A percentile compares a stretch with the other conserved stretches of the same genome.
These are phyloP conservation scores for Medicago ruthenica DNA, from an alignment of 306 rosid species.

Conservation along the genomic window DNA sequence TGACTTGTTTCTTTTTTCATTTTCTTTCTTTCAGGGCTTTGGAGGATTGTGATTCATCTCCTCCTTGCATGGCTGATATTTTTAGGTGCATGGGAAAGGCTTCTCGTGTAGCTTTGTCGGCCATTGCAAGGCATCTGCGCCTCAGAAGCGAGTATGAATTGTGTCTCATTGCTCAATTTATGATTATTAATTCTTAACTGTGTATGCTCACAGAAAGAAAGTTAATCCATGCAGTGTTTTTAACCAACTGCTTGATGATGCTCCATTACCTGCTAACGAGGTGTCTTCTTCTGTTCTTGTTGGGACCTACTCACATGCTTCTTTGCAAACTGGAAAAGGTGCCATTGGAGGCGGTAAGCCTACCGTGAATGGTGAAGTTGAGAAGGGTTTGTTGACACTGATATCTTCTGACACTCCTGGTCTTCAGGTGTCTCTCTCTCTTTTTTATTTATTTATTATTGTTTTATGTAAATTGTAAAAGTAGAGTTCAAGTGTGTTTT, in stretches of 20 bases:
- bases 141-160: conserved; percentile 91
- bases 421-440: conserved; percentile 89
- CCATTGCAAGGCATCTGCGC: conserved; percentile 93
- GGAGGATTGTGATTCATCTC: conserved; percentile 96
- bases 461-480: conserved; percentile 39
- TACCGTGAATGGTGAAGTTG: conserved; percentile 74
- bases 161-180: conserved; percentile 16
- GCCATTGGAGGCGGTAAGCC: conserved; percentile 85
- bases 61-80: conserved; percentile 91
- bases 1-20: background rate
- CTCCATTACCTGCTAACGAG: conserved; percentile 86
- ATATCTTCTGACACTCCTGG: conserved; percentile 88
- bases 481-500: conserved; percentile 25
- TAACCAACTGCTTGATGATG: conserved; percentile 90
- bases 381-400: conserved; percentile 93
- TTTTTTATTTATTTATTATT: conserved; percentile 36
- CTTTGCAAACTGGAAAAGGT: conserved; percentile 75
- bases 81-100: conserved; percentile 98
- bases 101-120: conserved; percentile 75
- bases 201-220: conserved; percentile 38
- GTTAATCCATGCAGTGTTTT: conserved; percentile 72
- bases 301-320: conserved; percentile 65
- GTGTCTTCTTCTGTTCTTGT: conserved; percentile 93
- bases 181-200: background rate
- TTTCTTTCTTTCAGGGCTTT: conserved; percentile 73